Conservation (phyloP, 805 yeast genomes). For the Lipomyces chichibuensis region DNA sequence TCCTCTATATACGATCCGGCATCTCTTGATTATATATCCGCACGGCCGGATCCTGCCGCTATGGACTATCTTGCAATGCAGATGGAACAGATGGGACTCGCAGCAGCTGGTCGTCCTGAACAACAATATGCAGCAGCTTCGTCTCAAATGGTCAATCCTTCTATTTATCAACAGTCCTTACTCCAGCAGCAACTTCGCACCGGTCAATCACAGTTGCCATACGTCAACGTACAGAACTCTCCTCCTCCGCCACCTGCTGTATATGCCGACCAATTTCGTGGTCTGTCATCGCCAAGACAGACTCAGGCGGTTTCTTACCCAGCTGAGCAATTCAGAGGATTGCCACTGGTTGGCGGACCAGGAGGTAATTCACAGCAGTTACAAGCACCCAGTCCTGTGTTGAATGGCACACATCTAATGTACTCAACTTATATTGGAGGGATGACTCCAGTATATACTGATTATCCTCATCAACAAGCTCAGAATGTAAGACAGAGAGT, state of each 20-base stretch:
- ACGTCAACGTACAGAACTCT: slow-evolving; percentile 4
- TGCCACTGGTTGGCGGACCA: slow-evolving; percentile 5
- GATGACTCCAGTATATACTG: slow-evolving; percentile 14
- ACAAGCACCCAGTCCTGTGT: slow-evolving; percentile 17
- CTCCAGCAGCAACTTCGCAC: slow-evolving; percentile 11
- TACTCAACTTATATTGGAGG: slow-evolving; percentile 13
- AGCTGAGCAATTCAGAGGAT: slow-evolving; percentile 3
- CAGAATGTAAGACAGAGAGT: slow-evolving; percentile 13
- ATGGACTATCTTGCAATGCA: slow-evolving; percentile 15
- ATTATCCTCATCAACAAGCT: slow-evolving; percentile 12
- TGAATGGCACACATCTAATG: slow-evolving; percentile 12
- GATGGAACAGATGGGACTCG: slow-evolving; percentile 15
- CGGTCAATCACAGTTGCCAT: slow-evolving; percentile 8
- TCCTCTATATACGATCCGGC: not conserved
- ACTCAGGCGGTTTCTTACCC: slow-evolving; percentile 6
- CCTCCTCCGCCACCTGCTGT: slow-evolving; percentile 16
- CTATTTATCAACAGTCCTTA: slow-evolving; percentile 19
- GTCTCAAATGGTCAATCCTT: slow-evolving; percentile 2
- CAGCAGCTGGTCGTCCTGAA: not conserved
- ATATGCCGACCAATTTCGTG: slow-evolving; percentile 12
- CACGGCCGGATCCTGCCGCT: slow-evolving; percentile 10
- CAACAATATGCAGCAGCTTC: not conserved
- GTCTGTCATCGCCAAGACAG: slow-evolving; percentile 1
- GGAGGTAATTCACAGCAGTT: slow-evolving; percentile 5
- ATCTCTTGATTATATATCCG: not conserved